Evolutionary conservation across 75 land plant species (phyloP).

Genomic region (Sequoia sempervirens): DNA sequence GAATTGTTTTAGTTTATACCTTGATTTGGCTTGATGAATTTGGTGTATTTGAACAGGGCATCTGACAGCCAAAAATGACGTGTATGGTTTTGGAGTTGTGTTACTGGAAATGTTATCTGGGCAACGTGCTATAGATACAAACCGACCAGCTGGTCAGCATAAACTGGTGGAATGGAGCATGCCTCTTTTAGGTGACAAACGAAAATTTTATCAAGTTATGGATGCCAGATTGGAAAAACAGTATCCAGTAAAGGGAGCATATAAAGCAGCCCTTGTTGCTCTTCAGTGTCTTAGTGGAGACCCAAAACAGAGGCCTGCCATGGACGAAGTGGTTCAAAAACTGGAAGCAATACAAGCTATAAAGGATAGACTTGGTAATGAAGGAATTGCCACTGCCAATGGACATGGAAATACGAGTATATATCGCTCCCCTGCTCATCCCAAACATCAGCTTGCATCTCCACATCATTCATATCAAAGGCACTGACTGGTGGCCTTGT

Average conservation of each 20-base stretch:
- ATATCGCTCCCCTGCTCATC: slow-evolving; percentile 3
- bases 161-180: slow-evolving; percentile 55
- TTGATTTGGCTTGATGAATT: slow-evolving; percentile 9
- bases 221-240: slow-evolving; percentile 39
- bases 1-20: neutral
- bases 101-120: slow-evolving; percentile 64
- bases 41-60: slow-evolving; percentile 36
- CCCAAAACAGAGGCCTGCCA: slow-evolving; percentile 45
- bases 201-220: slow-evolving; percentile 38
- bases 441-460: neutral
- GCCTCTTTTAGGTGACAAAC: slow-evolving; percentile 32
- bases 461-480: neutral
- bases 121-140: slow-evolving; percentile 33
- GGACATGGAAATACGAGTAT: neutral
- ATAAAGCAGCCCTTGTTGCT: slow-evolving; percentile 30
- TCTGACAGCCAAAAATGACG: slow-evolving; percentile 66
- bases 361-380: slow-evolving; percentile 11
- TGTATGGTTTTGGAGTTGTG: slow-evolving; percentile 70
- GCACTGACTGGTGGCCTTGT: neutral
- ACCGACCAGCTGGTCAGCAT: slow-evolving; percentile 38
- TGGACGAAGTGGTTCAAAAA: slow-evolving; percentile 44
- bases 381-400: neutral
- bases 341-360: slow-evolving; percentile 26
- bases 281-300: slow-evolving; percentile 37
- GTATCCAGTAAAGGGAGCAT: slow-evolving; percentile 39